phyloP scores from a whole-genome alignment of 495 filamentous ascomycete species.

The Sordaria brevicollis region DNA sequence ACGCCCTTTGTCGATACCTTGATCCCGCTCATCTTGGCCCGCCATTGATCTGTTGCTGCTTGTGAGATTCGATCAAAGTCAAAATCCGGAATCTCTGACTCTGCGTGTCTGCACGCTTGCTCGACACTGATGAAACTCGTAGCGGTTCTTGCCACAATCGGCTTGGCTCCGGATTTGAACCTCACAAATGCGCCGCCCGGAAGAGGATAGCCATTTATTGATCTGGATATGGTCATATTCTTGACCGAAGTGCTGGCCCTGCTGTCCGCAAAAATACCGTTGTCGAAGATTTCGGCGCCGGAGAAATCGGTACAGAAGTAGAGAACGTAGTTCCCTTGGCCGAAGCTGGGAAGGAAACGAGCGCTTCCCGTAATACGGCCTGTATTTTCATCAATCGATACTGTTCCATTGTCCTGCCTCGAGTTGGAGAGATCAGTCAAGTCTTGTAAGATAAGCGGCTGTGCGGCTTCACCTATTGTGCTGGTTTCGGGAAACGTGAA shows the following conservation, averaged over 20 bases:
- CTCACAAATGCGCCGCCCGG: constrained; percentile 31
- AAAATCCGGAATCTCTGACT: constrained; percentile 56
- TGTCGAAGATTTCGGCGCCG: constrained; percentile 51
- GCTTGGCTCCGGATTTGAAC: constrained; percentile 28
- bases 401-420: constrained; percentile 48
- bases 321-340: constrained; percentile 45
- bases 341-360: constrained; percentile 60
- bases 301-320: constrained; percentile 66
- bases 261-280: constrained; percentile 53
- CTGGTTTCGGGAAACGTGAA: constrained; percentile 50
- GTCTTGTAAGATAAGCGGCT: constrained; percentile 55
- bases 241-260: constrained; percentile 44
- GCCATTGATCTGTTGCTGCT: constrained; percentile 50
- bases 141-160: constrained; percentile 52
- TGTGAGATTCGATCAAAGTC: constrained; percentile 47
- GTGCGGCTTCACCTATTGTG: constrained; percentile 26
- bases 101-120: constrained; percentile 56
- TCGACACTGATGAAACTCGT: constrained; percentile 59
- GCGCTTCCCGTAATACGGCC: constrained; percentile 58
- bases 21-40: constrained; percentile 50
- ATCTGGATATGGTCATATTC: constrained; percentile 46
- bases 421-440: constrained; percentile 56
- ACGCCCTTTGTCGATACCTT: constrained; percentile 45
- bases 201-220: constrained; percentile 52
- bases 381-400: constrained; percentile 40